Evolutionary conservation across 1,284 basidiomycete species (phyloP).

Genomic region (Pseudozyma tsukubaensis): DNA sequence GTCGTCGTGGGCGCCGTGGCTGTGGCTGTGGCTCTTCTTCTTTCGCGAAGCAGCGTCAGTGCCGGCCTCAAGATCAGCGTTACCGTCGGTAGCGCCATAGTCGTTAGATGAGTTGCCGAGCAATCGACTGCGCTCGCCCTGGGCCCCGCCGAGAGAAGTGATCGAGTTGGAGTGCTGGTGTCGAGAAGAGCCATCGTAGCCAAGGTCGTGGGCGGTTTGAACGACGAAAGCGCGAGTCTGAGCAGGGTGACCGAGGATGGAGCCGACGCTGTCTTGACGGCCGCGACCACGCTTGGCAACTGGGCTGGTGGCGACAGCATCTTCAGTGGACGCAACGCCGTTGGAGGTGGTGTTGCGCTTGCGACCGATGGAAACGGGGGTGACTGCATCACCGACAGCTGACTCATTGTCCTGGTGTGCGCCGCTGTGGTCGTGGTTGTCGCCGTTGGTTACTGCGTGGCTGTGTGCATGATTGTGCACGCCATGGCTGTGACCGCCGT

Average conservation of each 20-base stretch:
- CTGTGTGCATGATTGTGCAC: constrained; percentile 40
- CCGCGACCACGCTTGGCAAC: constrained; percentile 26
- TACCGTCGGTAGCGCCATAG: constrained; percentile 42
- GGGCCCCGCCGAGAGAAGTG: constrained; percentile 19
- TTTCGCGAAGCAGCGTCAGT: constrained; percentile 30
- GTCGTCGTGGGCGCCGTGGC: too few species aligned
- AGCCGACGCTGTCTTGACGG: constrained; percentile 50
- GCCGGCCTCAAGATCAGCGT: constrained; percentile 50
- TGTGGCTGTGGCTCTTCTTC: constrained; percentile 37
- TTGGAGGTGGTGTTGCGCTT: constrained; percentile 24
- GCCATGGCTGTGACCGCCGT: constrained; percentile 54
- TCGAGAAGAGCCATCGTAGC: constrained; percentile 54
- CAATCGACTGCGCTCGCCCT: constrained; percentile 27
- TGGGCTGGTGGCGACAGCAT: constrained; percentile 8
- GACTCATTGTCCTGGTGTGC: constrained; percentile 16
- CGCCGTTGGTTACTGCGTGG: constrained; percentile 24
- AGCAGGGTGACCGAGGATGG: constrained; percentile 84
- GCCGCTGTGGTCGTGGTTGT: constrained; percentile 10
- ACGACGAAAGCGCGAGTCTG: constrained; percentile 88
- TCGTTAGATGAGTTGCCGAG: constrained; percentile 32
- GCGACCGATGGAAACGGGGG: constrained; percentile 16
- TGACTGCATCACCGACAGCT: constrained; percentile 14
- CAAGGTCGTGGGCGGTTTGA: constrained; percentile 84
- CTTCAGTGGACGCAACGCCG: background rate
- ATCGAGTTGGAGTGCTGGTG: constrained; percentile 39